These are phyloP conservation scores for Aspergillus leporis DNA, from an alignment of 495 filamentous ascomycete species.

Conservation along the genomic window DNA sequence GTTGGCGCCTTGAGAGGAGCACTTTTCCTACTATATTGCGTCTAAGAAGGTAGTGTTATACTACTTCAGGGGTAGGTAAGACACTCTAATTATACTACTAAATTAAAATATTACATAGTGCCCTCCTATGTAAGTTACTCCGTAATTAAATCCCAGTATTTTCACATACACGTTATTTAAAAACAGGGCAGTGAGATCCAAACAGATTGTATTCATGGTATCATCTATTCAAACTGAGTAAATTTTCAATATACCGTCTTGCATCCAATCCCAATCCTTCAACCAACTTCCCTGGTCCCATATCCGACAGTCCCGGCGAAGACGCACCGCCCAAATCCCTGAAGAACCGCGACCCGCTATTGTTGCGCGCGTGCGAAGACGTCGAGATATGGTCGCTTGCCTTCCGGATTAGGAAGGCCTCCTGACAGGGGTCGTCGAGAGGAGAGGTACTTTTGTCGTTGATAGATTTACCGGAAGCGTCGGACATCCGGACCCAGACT, in stretches of 20 bases:
- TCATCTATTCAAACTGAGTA: conserved; percentile 73
- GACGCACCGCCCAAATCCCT: conserved; percentile 46
- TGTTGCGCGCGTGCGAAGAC: conserved; percentile 32
- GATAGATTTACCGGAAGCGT: conserved; percentile 17
- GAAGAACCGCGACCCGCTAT: conserved; percentile 50
- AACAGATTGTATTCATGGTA: neutral
- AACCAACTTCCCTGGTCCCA: conserved; percentile 65
- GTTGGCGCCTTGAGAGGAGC: neutral
- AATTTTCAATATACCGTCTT: conserved; percentile 77
- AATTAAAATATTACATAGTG: no score
- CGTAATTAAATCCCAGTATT: neutral
- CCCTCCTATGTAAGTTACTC: no score
- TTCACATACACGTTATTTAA: neutral
- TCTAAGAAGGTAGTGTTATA: neutral
- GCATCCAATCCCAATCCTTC: conserved; percentile 90
- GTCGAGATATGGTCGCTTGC: conserved; percentile 63
- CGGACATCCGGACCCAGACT: conserved; percentile 79
- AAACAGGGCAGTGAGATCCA: neutral
- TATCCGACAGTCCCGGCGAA: conserved; percentile 37
- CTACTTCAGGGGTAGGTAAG: neutral
- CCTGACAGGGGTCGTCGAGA: conserved; percentile 47
- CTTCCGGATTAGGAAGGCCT: conserved; percentile 77
- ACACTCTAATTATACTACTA: neutral
- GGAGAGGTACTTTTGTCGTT: conserved; percentile 18
- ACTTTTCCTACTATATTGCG: neutral